These are phyloP conservation scores for Rhizopogon salebrosus DNA, from an alignment of 768 basidiomycete species.

Conservation along the genomic window DNA sequence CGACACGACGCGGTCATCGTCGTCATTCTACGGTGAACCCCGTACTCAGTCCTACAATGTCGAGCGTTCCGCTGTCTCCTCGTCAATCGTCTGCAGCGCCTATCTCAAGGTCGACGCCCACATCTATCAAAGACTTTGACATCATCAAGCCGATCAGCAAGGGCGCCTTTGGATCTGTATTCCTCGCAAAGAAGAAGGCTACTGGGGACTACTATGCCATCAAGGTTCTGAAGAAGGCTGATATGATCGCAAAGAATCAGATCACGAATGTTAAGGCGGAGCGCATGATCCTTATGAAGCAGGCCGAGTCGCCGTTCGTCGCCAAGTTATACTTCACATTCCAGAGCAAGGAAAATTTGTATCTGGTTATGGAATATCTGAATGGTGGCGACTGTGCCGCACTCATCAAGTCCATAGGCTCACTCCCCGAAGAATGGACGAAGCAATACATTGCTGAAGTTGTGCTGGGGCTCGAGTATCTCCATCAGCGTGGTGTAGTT, in stretches of 20 bases:
- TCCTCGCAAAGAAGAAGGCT: slow-evolving; percentile 95
- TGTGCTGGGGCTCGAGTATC: slow-evolving; percentile 88
- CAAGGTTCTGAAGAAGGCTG: slow-evolving; percentile 99
- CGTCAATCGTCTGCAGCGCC: slow-evolving; percentile 77
- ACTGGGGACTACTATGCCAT: slow-evolving; percentile 99
- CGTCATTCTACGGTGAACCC: slow-evolving; percentile 71
- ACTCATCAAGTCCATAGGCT: slow-evolving; percentile 92
- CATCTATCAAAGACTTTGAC: slow-evolving; percentile 98
- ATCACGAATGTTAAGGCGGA: slow-evolving; percentile 99
- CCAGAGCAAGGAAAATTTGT: slow-evolving; percentile 98
- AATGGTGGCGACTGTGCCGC: slow-evolving; percentile 98
- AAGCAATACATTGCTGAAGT: slow-evolving; percentile 96
- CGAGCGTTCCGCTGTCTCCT: slow-evolving; percentile 70
- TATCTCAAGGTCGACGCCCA: slow-evolving; percentile 70
- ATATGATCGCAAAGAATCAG: slow-evolving; percentile 99
- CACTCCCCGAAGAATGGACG: slow-evolving; percentile 94
- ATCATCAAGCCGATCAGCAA: slow-evolving; percentile 99
- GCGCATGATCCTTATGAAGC: slow-evolving; percentile 99
- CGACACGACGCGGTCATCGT: slow-evolving; percentile 54
- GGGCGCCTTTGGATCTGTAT: slow-evolving; percentile 97
- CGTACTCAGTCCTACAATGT: slow-evolving; percentile 50
- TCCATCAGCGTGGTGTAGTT: slow-evolving; percentile 93
- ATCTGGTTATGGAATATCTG: slow-evolving; percentile 99
- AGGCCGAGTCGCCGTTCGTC: slow-evolving; percentile 96
- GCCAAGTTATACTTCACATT: slow-evolving; percentile 98